Base-by-base conservation (phyloP, 1,284 basidiomycete species). In the Schizophyllum commune region DNA sequence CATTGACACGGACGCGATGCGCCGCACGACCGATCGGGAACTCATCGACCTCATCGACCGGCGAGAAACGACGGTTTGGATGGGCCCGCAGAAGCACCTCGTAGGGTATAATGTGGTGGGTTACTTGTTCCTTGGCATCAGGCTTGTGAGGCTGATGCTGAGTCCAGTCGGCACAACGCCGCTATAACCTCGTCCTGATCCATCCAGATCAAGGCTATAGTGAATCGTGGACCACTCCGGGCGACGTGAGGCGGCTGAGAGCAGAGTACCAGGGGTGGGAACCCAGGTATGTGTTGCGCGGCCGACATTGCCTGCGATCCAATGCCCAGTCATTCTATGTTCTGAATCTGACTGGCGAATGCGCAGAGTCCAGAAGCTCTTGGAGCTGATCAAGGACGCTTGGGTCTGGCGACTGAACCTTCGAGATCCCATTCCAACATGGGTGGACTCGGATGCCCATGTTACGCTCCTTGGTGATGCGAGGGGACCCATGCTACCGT, bases 401-500 rank as follows among this genome's bases (percentile, higher is more conserved):
- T 69, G 81, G 58, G 76, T 77, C 60, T 85, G 81, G 78, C 77
- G 75, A 21, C 69, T 85, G 47, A 76, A 81, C 70, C 81, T 83
- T 63, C 77, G 79, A 32, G 62, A 62, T 11, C 68, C 72, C 19
- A 63, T 83, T 39, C 67, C 71, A 1, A 79, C 73, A 0, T 85
- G 83, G 83, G 64, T 83, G 7, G 81, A 85, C 67, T 68, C 69
- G n/a, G 70, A 71, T 11, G 78, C 77, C 2, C 77, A 73, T 39
- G 71, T 85, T 1, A 78, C 72, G n/a, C 68, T 85, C 11, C 71
- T 85, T 0, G 83, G 83, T 0, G 83, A 85, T 65, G 75, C 83
- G 0, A 83, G 81, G 58, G 85, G 86, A 65, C 84, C 86, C 0
- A 88, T 88, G 84, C 76, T 87, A 67, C 68, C 68, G 7, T 67